These are phyloP conservation scores for Cryptosporidium parvum DNA, from an alignment of 169 alveolate species.

Conservation along the genomic window DNA sequence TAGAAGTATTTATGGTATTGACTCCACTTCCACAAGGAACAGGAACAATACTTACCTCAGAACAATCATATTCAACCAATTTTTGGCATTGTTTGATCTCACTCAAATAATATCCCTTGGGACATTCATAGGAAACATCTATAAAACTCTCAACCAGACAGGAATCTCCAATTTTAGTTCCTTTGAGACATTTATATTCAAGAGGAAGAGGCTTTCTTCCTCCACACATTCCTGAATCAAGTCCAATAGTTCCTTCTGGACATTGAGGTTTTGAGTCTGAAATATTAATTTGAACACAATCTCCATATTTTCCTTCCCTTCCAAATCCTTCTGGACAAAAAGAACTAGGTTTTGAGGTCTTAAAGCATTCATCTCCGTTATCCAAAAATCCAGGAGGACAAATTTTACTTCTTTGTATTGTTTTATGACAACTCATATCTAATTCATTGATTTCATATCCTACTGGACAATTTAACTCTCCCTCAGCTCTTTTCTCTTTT, in stretches of 20 bases:
- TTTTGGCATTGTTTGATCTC: constrained; percentile 58
- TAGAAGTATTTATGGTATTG: not conserved
- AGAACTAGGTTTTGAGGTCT: constrained; percentile 32
- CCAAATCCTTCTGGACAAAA: constrained; percentile 32
- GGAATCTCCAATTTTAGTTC: constrained; percentile 58
- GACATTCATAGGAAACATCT: constrained; percentile 53
- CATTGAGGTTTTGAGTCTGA: constrained; percentile 29
- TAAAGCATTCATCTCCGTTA: constrained; percentile 55
- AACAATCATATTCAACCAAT: constrained; percentile 66
- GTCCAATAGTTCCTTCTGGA: constrained; percentile 33
- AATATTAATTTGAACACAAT: constrained; percentile 34
- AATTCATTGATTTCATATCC: constrained; percentile 34
- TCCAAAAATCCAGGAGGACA: constrained; percentile 74
- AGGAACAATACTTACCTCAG: constrained; percentile 36
- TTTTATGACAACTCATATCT: constrained; percentile 46
- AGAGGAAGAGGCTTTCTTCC: constrained; percentile 53
- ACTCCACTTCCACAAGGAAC: constrained; percentile 27
- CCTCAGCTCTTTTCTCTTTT: not conserved
- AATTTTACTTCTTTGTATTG: constrained; percentile 8
- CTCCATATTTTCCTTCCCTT: constrained; percentile 41
- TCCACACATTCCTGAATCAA: constrained; percentile 20
- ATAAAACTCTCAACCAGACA: constrained; percentile 45
- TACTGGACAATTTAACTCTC: constrained; percentile 19
- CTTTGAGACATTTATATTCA: constrained; percentile 35
- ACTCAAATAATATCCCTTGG: constrained; percentile 46